Evolutionary conservation across 495 filamentous ascomycete genomes (phyloP).

Genomic region (Penicillium dipodomyicola): DNA sequence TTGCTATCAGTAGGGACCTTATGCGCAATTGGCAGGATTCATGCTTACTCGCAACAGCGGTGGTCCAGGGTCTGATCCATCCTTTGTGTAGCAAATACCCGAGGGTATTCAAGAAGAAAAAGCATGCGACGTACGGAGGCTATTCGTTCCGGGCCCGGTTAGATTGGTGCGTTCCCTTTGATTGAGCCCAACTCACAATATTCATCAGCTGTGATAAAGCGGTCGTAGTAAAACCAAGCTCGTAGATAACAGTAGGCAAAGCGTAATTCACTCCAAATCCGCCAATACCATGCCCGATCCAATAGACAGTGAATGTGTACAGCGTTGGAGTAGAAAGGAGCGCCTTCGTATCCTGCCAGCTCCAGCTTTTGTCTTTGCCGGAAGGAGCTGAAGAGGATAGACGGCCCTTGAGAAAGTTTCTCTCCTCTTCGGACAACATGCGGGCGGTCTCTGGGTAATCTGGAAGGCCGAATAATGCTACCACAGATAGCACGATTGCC

Average conservation of each 20-base stretch:
- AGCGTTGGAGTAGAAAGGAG: constrained; percentile 35
- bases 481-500: constrained; percentile 34
- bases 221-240: constrained; percentile 41
- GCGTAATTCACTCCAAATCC: constrained; percentile 43
- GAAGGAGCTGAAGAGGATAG: constrained; percentile 20
- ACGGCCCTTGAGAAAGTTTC: constrained; percentile 26
- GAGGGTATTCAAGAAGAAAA: constrained; percentile 38
- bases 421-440: constrained; percentile 40
- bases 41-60: constrained; percentile 36
- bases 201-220: constrained; percentile 44
- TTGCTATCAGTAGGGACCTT: not conserved
- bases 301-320: constrained; percentile 38
- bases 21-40: not conserved
- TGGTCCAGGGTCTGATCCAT: constrained; percentile 39
- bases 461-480: constrained; percentile 39
- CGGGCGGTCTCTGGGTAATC: constrained; percentile 43
- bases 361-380: constrained; percentile 30
- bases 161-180: not conserved
- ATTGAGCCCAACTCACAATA: constrained; percentile 30
- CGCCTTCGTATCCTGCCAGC: constrained; percentile 25
- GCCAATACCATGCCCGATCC: constrained; percentile 44
- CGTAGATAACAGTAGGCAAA: constrained; percentile 45
- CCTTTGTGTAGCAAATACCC: constrained; percentile 37
- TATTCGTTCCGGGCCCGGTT: constrained; percentile 13
- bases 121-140: constrained; percentile 41